Evolutionary conservation across 148 eudicot genomes (phyloP).

Genomic region (Camellia lanceoleosa): DNA sequence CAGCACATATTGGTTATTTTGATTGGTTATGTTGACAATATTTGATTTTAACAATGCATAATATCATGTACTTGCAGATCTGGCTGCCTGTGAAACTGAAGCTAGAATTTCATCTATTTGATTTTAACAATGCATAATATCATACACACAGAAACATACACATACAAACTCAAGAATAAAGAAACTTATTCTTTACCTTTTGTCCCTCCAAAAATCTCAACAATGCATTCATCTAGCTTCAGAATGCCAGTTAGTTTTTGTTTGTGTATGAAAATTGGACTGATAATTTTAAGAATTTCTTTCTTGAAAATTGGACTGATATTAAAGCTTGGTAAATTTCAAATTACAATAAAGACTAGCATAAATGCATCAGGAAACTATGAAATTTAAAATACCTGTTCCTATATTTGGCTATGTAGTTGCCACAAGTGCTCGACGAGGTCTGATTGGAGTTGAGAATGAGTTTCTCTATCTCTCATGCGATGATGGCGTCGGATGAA

Average conservation of each 20-base stretch:
- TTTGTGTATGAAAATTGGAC: conserved; percentile 18
- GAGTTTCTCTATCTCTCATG: too few relatives aligned
- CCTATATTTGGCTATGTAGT: too few relatives aligned
- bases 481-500: too few relatives aligned
- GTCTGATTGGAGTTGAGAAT: too few relatives aligned
- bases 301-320: not conserved
- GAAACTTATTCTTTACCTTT: conserved; percentile 6
- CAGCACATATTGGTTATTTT: not conserved
- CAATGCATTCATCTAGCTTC: too few relatives aligned
- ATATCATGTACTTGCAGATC: conserved; percentile 51
- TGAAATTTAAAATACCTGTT: too few relatives aligned
- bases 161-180: not conserved
- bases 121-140: too few relatives aligned
- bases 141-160: not conserved
- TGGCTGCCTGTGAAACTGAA: conserved; percentile 86
- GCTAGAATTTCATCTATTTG: conserved; percentile 49
- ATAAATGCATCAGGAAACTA: too few relatives aligned
- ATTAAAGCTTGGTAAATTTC: too few relatives aligned
- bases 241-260: not conserved
- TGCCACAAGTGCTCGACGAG: too few relatives aligned
- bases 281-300: conserved; percentile 42
- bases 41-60: conserved; percentile 1
- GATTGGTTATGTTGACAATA: conserved; percentile 6
- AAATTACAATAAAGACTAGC: too few relatives aligned
- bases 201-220: not conserved